Conservation (phyloP, 2,329 filamentous ascomycete genomes). For the Exophiala lecanii-corni region DNA sequence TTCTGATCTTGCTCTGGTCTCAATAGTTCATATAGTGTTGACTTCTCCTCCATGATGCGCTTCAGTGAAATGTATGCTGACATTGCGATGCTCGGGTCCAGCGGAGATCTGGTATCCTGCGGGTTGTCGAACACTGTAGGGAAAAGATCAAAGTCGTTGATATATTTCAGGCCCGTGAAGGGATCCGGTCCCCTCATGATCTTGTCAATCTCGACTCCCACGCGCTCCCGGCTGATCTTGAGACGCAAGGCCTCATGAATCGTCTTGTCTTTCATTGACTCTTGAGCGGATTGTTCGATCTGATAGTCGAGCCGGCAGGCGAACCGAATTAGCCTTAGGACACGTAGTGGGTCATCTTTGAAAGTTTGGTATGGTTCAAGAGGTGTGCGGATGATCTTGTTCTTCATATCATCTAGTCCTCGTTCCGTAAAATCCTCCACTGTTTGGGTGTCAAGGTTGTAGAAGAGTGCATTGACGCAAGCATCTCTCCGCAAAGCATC, state of each 20-base stretch:
- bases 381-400: constrained; percentile 74
- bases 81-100: constrained; percentile 6
- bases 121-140: constrained; percentile 25
- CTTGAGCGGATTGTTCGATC: constrained; percentile 66
- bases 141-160: constrained; percentile 24
- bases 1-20: constrained; percentile 22
- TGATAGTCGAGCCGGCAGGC: constrained; percentile 75
- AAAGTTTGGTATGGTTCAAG: constrained; percentile 88
- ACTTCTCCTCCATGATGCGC: constrained; percentile 17
- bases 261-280: constrained; percentile 70
- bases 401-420: constrained; percentile 68
- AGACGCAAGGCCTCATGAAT: constrained; percentile 73
- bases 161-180: constrained; percentile 21
- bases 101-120: not conserved
- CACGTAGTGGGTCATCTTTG: constrained; percentile 83
- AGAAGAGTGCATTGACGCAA: constrained; percentile 93
- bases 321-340: constrained; percentile 83
- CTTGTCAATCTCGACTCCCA: constrained; percentile 84
- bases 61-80: constrained; percentile 16
- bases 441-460: constrained; percentile 73
- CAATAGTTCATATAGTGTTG: constrained; percentile 17
- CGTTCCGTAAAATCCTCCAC: constrained; percentile 79
- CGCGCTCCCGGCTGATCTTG: constrained; percentile 89
- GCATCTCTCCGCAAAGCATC: constrained; percentile 87
- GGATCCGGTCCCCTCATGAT: constrained; percentile 65